Base-by-base conservation (phyloP, 805 yeast species). In the Hyphopichia homilentoma region DNA sequence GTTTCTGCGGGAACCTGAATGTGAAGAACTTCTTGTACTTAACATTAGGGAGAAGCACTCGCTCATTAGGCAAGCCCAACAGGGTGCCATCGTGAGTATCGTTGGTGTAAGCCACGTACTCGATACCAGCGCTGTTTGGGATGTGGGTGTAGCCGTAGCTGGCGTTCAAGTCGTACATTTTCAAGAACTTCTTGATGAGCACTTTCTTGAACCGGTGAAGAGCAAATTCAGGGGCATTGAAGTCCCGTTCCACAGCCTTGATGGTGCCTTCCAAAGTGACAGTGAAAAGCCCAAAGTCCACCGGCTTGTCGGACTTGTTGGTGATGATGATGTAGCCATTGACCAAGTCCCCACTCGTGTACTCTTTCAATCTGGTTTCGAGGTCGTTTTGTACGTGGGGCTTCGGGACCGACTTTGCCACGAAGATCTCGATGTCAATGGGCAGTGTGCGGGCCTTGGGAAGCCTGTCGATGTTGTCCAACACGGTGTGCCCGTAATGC, bases 141-240 rank as follows among this genome's bases (percentile, higher is more conserved):
- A 75, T 66, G 23, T 67, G 64, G 1, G 58, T 49, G 35, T 70
- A 68, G 1, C 75, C 71, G 43, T 67, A 71, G 6, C 80, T 71
- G 2, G 83, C 83, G 48, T 73, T 69, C 27, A 77, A 44, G 45
- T 78, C 84, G 30, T 76, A 73, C 81, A 76, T 78, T 41, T 76
- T 68, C 30, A 78, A 47, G 39, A 77, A 73, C 41, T 75, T 69
- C 41, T 77, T 75, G 48, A 62, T 59, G 31, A 65, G 39, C 4
- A 65, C 48, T 30, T 56, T 58, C 25, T 48, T 52, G 31, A 48
- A 55, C 29, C 49, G 52, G 14, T 27, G 18, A 15, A 18, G n/a
- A 20, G 22, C 7, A 6, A 13, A n/a, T 12, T 22, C 21, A 20
- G 38, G 37, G 5, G 41, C 30, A 19, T 44, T 33, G 5, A 32